These are phyloP conservation scores for Penicillium sp. DNA, from an alignment of 2,329 filamentous ascomycete genomes.

Conservation along the genomic window DNA sequence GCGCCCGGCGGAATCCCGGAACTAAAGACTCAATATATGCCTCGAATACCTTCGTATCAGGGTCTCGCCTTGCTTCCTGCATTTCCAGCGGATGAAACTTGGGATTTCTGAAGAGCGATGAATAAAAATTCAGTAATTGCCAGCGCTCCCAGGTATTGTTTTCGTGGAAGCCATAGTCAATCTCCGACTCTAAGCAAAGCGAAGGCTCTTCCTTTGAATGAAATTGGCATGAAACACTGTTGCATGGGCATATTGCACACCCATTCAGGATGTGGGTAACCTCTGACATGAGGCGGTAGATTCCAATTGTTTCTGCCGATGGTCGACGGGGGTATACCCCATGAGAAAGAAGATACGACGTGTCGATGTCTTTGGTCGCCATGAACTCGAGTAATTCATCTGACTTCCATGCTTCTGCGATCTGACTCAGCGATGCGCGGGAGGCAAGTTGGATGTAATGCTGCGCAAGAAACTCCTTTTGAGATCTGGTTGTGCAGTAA, in stretches of 20 bases:
- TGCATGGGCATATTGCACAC: background rate
- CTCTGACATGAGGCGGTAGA: slow-evolving; percentile 7
- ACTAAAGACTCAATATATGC: slow-evolving; percentile 1
- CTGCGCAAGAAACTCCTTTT: background rate
- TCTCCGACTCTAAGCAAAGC: background rate
- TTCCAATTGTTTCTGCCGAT: background rate
- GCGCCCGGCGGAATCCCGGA: background rate
- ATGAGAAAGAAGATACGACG: background rate
- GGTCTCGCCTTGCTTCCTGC: slow-evolving; percentile 3
- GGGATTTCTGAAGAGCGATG: background rate
- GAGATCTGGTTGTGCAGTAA: slow-evolving; percentile 1
- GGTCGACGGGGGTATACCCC: background rate
- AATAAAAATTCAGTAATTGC: background rate
- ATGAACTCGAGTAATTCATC: slow-evolving; percentile 1
- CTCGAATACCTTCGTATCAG: background rate
- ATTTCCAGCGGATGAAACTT: slow-evolving; percentile 3
- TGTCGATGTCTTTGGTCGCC: background rate
- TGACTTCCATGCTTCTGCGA: slow-evolving; percentile 1
- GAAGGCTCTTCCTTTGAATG: background rate
- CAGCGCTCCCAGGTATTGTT: background rate
- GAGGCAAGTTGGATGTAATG: background rate
- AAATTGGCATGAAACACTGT: background rate
- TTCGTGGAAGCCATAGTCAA: background rate
- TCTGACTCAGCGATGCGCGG: background rate
- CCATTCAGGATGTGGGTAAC: background rate